Base-by-base conservation (phyloP, 139 green algal species). In the Bryopsis sp. region DNA sequence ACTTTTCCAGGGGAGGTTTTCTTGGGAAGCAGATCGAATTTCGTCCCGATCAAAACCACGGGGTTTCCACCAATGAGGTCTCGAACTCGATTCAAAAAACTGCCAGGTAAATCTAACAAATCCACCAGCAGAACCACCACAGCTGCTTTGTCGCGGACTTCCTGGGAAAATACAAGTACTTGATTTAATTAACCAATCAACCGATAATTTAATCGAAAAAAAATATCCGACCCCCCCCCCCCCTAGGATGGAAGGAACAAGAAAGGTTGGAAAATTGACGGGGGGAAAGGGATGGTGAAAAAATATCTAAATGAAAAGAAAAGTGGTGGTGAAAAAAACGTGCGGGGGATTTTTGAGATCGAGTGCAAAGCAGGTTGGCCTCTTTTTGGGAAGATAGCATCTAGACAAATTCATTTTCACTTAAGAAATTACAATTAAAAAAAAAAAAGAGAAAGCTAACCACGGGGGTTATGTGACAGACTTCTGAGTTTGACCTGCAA, bases 11-110 rank as follows among this genome's bases (percentile, higher is more conserved):
- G 29, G n/a, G 79, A n/a, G 3, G 76, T 76, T 8, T 75, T 81
- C 19, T 73, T 65, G 0, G 93, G 93, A 50, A 98, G 82, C 64
- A 98, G 82, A 77, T 98, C 93, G 60, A 86, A 78, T 80, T 97
- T 97, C 33, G 92, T 97, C 61, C 87, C 92, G 2, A 98, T 75
- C 37, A 96, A 61, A 19, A 97, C 60, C 26, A 98, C 85, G n/a
- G 93, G 93, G 74, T 98, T 98, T 33, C 47, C 64, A 3, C 92
- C 90, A 24, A 96, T 85, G 47, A 98, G 74, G 67, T 96, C 86
- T 4, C 93, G 78, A 31, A 96, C 82, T 1, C 78, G 72, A 1
- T 58, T 70, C 47, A 95, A 72, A 22, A 92, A 81, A 67, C 67
- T 91, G 26, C 92, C 92, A 3, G 72, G 80, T 1, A 80, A 82